phyloP scores from a whole-genome alignment of 2,329 filamentous ascomycete species.

The Ascochyta pisi region DNA sequence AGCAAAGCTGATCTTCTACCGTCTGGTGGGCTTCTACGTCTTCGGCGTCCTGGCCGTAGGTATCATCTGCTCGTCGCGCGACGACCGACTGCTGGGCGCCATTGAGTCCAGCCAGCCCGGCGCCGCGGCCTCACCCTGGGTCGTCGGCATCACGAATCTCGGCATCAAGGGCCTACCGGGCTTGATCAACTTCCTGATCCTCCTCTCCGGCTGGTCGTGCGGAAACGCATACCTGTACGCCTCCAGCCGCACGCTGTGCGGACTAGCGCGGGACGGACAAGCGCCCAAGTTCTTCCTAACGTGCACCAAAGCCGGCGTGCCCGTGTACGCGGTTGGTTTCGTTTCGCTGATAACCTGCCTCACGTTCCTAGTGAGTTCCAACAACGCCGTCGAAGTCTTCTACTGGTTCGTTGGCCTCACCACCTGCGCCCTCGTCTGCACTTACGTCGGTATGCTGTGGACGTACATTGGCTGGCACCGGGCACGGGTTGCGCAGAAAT shows the following conservation, averaged over 20 bases:
- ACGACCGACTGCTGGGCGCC: slow-evolving; percentile 39
- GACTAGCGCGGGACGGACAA: slow-evolving; percentile 67
- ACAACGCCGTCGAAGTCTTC: slow-evolving; percentile 58
- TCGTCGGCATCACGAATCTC: slow-evolving; percentile 58
- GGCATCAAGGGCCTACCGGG: slow-evolving; percentile 65
- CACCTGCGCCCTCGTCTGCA: slow-evolving; percentile 18
- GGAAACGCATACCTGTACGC: slow-evolving; percentile 64
- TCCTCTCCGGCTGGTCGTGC: slow-evolving; percentile 68
- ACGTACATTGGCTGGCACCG: slow-evolving; percentile 20
- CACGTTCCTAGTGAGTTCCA: slow-evolving; percentile 56
- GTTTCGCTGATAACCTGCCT: slow-evolving; percentile 55
- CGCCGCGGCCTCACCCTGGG: slow-evolving; percentile 61
- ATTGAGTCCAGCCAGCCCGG: slow-evolving; percentile 62
- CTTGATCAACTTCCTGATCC: slow-evolving; percentile 72
- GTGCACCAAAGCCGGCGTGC: slow-evolving; percentile 67
- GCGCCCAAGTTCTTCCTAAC: slow-evolving; percentile 67
- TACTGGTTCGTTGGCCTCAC: slow-evolving; percentile 75
- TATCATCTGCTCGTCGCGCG: slow-evolving; percentile 64
- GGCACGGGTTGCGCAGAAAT: slow-evolving; percentile 14
- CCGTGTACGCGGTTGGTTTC: slow-evolving; percentile 56
- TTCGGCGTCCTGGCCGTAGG: slow-evolving; percentile 65
- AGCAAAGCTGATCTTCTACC: slow-evolving; percentile 66
- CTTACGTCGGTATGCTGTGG: slow-evolving; percentile 19
- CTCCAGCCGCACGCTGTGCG: slow-evolving; percentile 60
- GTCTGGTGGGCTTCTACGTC: slow-evolving; percentile 69